Evolutionary conservation across 2,329 filamentous ascomycete species (phyloP).

Genomic region (Fusarium sp.): DNA sequence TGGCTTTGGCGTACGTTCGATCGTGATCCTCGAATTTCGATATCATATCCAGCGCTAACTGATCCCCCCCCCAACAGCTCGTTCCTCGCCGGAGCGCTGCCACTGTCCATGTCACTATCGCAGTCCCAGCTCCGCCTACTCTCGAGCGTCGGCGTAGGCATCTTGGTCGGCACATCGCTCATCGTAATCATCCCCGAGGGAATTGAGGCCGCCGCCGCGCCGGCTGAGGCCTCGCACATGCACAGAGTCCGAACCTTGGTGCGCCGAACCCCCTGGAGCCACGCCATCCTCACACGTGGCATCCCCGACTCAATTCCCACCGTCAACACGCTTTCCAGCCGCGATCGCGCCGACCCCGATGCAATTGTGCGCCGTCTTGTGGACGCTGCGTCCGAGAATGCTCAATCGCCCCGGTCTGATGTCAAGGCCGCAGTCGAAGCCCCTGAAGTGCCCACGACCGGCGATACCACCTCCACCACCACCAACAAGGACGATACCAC

Average conservation of each 20-base stretch:
- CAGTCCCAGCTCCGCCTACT: slow-evolving; percentile 89
- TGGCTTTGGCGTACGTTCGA: slow-evolving; percentile 68
- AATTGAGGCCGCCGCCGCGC: slow-evolving; percentile 85
- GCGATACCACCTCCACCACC: slow-evolving; percentile 6
- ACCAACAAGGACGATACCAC: slow-evolving; percentile 6
- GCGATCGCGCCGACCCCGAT: slow-evolving; percentile 25
- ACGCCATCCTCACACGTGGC: slow-evolving; percentile 42
- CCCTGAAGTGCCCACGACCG: slow-evolving; percentile 25
- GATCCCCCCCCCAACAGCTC: slow-evolving; percentile 69
- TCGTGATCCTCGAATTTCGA: slow-evolving; percentile 21
- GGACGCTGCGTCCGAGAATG: slow-evolving; percentile 6
- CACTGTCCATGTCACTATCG: slow-evolving; percentile 88
- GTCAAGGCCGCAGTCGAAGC: slow-evolving; percentile 29
- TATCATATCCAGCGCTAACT: slow-evolving; percentile 33
- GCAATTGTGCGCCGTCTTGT: slow-evolving; percentile 33
- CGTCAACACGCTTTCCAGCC: slow-evolving; percentile 24
- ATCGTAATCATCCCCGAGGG: slow-evolving; percentile 99
- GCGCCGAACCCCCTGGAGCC: slow-evolving; percentile 49
- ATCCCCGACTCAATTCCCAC: slow-evolving; percentile 41
- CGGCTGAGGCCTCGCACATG: slow-evolving; percentile 55
- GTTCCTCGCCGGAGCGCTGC: slow-evolving; percentile 91
- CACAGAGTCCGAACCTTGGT: slow-evolving; percentile 51
- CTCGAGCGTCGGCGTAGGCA: slow-evolving; percentile 91
- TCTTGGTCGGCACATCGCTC: slow-evolving; percentile 93
- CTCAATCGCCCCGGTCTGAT: slow-evolving; percentile 26